A percentile compares a stretch with the other conserved stretches of the same genome.
phyloP scores from a whole-genome alignment of 2,329 filamentous ascomycete genomes.

The Hyphodiscus sp. region DNA sequence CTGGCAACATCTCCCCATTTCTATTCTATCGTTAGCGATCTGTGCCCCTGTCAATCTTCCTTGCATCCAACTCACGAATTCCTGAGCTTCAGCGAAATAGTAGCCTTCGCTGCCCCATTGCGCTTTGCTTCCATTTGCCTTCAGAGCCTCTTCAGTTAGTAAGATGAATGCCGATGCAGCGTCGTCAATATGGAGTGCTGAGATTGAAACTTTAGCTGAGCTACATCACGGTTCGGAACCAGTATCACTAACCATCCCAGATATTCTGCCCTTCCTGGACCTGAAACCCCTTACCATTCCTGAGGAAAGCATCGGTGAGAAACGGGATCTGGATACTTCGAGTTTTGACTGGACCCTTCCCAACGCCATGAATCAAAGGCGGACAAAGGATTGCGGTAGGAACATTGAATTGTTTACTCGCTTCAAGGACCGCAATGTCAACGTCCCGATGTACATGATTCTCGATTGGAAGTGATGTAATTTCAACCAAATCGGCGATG shows the following conservation, averaged over 20 bases:
- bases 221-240: background rate
- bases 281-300: constrained; percentile 41
- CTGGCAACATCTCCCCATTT: constrained; percentile 45
- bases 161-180: constrained; percentile 44
- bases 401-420: constrained; percentile 37
- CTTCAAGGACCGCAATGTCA: constrained; percentile 56
- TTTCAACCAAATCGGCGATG: constrained; percentile 47
- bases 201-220: background rate
- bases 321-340: constrained; percentile 50
- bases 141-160: constrained; percentile 46
- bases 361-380: constrained; percentile 55
- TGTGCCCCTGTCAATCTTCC: background rate
- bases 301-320: constrained; percentile 43
- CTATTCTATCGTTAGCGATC: constrained; percentile 2
- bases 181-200: constrained; percentile 48
- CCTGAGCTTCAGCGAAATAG: constrained; percentile 46
- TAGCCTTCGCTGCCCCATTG: constrained; percentile 49
- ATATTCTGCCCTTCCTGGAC: constrained; percentile 45
- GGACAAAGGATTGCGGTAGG: constrained; percentile 57
- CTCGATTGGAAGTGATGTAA: constrained; percentile 50
- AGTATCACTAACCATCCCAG: constrained; percentile 35
- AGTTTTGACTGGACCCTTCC: constrained; percentile 50
- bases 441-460: constrained; percentile 56
- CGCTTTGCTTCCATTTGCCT: constrained; percentile 34
- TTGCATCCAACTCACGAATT: constrained; percentile 24